Percentiles rank a stretch among this genome's conserved stretches.
These are phyloP conservation scores for Ananas comosus DNA, from an alignment of 176 grass and related monocot species.

Conservation along the genomic window DNA sequence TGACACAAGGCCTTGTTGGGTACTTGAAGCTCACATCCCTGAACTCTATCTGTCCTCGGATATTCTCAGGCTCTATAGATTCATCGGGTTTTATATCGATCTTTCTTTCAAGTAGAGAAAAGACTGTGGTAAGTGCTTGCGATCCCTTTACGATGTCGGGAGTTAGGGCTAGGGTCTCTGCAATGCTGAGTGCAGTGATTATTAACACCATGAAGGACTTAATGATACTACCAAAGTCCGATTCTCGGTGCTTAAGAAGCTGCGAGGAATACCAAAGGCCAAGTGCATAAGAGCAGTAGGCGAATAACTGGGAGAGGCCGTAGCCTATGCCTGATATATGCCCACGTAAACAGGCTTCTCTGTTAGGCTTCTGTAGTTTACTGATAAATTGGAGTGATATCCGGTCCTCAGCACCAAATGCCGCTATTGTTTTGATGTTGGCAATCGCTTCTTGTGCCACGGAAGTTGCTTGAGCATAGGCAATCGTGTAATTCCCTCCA, in stretches of 20 bases:
- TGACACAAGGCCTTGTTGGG: constrained; percentile 40
- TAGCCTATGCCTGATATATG: constrained; percentile 82
- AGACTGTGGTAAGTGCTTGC: constrained; percentile 81
- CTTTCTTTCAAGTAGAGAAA: constrained; percentile 69
- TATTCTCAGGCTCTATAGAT: constrained; percentile 46
- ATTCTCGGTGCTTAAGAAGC: constrained; percentile 54
- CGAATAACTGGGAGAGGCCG: constrained; percentile 79
- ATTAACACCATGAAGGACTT: constrained; percentile 98
- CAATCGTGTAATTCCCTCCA: constrained; percentile 85
- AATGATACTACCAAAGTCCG: constrained; percentile 96
- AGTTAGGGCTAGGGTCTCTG: constrained; percentile 84
- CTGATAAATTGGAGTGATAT: constrained; percentile 68
- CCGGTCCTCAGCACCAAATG: constrained; percentile 86
- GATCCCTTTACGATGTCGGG: constrained; percentile 82
- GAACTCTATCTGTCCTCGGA: constrained; percentile 30
- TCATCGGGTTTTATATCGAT: constrained; percentile 77
- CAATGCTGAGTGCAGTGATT: constrained; percentile 84
- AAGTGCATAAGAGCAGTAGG: constrained; percentile 83
- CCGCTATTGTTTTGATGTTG: constrained; percentile 91
- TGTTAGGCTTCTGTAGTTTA: constrained; percentile 62
- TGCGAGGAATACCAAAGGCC: constrained; percentile 92
- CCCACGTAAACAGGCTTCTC: constrained; percentile 65
- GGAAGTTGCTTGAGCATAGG: constrained; percentile 95
- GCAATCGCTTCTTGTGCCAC: constrained; percentile 85
- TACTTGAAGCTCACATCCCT: constrained; percentile 42